Base-by-base conservation (phyloP, 2,329 filamentous ascomycete species). In the Sporothrix pseudoabietina region DNA sequence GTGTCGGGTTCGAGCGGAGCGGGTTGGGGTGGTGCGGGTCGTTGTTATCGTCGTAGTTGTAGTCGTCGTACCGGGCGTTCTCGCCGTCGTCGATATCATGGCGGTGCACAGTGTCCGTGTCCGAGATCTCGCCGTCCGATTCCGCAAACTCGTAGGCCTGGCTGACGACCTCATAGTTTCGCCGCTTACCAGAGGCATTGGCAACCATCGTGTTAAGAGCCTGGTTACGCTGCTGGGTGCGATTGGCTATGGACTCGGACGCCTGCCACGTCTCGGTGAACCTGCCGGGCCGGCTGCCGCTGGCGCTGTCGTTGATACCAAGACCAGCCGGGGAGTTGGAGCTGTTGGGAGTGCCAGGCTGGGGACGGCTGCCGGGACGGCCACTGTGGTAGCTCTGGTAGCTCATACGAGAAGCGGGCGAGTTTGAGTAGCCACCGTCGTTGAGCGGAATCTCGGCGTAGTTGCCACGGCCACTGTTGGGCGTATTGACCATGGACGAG, bases 201-300 rank as follows among this genome's bases (percentile, higher is more conserved):
- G 75, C 70, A 19, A 77, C 70, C 71, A 75, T 70, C 39, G 81
- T 81, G 75, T 82, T 81, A 73, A 84, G 77, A 63, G 82, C 82
- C 57, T 83, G 83, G 76, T 85, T 84, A n/a, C 85, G 84, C 77
- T 88, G 82, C 75, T 87, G 85, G 2, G 87, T 88, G 76, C 86
- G 84, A 69, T 82, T 84, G 77, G 87, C 83, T 57, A 88, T 83
- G 1, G 86, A 87, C 54, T 88, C 86, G 0, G 85, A 84, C 2
- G 87, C 82, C 75, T 84, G 84, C 87, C 87, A 89, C 0, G 85
- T 83, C 77, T 88, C 87, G 5, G 84, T 87, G 76, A 88, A 87
- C 75, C 82, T 85, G 57, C 83, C 82, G 0, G 80, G 76, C 44
- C 85, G 84, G 47, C 22, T 81, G 82, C 61, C 80, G 79, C 41